phyloP scores from a whole-genome alignment of 768 basidiomycete genomes.

The Leucogyrophana mollusca region DNA sequence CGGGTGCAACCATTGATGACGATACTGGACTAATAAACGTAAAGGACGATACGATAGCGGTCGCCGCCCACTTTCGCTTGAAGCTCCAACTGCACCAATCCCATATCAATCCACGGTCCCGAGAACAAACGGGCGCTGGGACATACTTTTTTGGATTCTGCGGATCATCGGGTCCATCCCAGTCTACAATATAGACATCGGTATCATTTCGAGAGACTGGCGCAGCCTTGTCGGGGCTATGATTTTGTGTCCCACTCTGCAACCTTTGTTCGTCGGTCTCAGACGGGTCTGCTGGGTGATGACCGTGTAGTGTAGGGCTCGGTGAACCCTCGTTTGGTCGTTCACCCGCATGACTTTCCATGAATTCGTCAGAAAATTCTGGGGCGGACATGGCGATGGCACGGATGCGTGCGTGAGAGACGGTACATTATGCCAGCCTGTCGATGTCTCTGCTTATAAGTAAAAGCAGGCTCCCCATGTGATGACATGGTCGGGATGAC shows the following conservation, averaged over 20 bases:
- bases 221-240: neutral
- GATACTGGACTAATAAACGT: slow-evolving; percentile 70
- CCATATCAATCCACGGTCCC: neutral
- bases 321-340: slow-evolving; percentile 5
- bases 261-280: neutral
- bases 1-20: slow-evolving; percentile 76
- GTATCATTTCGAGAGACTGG: neutral
- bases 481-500: slow-evolving; percentile 5
- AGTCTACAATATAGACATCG: slow-evolving; percentile 43
- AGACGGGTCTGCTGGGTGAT: neutral
- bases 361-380: neutral
- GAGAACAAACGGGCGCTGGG: neutral
- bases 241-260: no score
- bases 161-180: slow-evolving; percentile 63
- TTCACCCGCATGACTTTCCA: neutral
- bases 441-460: slow-evolving; percentile 6
- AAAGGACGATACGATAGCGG: slow-evolving; percentile 62
- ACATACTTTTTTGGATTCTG: slow-evolving; percentile 58
- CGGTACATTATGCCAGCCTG: neutral
- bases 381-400: neutral
- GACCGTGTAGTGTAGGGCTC: slow-evolving; percentile 9
- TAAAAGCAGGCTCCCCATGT: neutral
- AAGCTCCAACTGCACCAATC: slow-evolving; percentile 49
- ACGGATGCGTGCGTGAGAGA: neutral
- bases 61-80: slow-evolving; percentile 62